These are phyloP conservation scores for Oenanthe sinensis DNA, from an alignment of 129 eudicot species.

Conservation along the genomic window DNA sequence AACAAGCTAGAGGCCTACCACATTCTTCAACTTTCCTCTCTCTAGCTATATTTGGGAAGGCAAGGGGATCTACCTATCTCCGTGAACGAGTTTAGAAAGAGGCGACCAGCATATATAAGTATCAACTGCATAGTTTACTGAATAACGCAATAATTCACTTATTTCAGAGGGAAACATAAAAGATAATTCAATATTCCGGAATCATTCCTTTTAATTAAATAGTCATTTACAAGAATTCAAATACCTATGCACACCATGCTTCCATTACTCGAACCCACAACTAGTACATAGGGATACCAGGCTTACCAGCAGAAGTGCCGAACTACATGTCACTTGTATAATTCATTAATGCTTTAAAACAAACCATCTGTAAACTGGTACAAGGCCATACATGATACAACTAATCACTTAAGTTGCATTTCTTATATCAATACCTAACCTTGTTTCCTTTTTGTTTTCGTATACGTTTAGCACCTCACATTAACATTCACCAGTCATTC, in stretches of 20 bases:
- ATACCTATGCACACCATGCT: background rate
- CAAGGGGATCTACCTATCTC: background rate
- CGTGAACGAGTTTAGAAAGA: background rate
- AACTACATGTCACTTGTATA: background rate
- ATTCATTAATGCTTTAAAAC: background rate
- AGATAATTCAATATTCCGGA: background rate
- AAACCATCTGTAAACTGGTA: background rate
- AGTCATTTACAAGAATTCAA: background rate
- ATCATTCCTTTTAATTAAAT: no score
- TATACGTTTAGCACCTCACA: background rate
- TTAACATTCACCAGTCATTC: background rate
- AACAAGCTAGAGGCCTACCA: background rate
- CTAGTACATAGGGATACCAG: background rate
- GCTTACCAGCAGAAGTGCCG: no score
- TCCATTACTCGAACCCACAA: background rate
- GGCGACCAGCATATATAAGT: background rate
- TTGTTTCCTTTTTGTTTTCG: background rate
- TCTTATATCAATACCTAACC: background rate
- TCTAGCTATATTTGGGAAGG: background rate
- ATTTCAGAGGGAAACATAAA: background rate
- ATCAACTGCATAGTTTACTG: background rate
- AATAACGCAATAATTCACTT: background rate
- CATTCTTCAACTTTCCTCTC: background rate
- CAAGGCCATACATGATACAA: background rate
- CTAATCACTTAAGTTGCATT: no score